These are phyloP conservation scores for Tephrocybe sp. DNA, from an alignment of 768 basidiomycete genomes.

Conservation along the genomic window DNA sequence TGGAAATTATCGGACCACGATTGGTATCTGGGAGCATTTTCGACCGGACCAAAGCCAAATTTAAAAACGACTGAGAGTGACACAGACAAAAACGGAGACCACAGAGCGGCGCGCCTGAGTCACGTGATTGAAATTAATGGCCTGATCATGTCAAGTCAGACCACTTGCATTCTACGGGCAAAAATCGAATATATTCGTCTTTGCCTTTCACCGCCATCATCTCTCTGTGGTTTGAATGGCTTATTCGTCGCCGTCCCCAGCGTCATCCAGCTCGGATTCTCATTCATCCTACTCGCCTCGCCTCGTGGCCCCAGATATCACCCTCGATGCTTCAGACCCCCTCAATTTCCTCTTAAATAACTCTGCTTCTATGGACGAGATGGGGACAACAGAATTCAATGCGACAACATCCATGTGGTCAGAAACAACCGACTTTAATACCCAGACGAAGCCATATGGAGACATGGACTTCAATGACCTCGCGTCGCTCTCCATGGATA, in stretches of 20 bases:
- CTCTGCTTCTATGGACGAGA: constrained; percentile 36
- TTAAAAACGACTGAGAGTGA: background rate
- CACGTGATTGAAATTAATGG: constrained; percentile 22
- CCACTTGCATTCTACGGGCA: constrained; percentile 3
- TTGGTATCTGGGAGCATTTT: background rate
- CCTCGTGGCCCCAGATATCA: constrained; percentile 39
- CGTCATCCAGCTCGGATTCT: constrained; percentile 18
- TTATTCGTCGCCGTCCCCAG: constrained; percentile 15
- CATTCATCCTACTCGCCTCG: constrained; percentile 20
- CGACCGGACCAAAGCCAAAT: background rate
- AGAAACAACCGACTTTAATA: constrained; percentile 27
- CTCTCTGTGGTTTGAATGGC: constrained; percentile 6
- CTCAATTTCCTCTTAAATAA: constrained; percentile 57
- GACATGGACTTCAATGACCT: constrained; percentile 44
- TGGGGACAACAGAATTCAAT: constrained; percentile 49
- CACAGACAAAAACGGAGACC: background rate
- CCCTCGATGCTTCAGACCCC: constrained; percentile 54
- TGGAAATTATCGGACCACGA: no score
- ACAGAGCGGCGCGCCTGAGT: background rate
- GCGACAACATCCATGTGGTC: constrained; percentile 50
- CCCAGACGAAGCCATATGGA: constrained; percentile 29
- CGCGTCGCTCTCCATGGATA: constrained; percentile 45
- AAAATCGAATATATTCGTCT: background rate
- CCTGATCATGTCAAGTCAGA: constrained; percentile 17
- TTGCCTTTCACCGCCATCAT: constrained; percentile 6